A percentile compares a stretch with the other conserved stretches of the same genome.
Evolutionary conservation across 805 yeast species (phyloP).

Genomic region (Kuraishia borneana): DNA sequence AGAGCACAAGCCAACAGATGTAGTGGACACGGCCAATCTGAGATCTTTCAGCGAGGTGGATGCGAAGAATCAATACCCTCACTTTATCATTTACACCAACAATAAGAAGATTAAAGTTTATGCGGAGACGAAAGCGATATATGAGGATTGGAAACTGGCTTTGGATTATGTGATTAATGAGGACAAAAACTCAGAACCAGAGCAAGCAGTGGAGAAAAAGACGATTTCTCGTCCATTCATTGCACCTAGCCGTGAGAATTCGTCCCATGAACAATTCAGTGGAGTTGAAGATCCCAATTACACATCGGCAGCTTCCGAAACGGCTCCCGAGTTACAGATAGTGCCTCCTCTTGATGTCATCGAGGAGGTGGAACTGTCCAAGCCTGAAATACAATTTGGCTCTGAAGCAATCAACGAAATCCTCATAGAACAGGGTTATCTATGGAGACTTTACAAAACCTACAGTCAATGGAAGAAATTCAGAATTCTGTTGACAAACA

Average conservation of each 20-base stretch:
- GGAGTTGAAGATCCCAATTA: conserved; percentile 6
- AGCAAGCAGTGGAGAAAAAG: neutral
- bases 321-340: conserved; percentile 1
- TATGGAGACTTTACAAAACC: conserved; percentile 26
- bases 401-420: conserved; percentile 17
- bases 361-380: neutral
- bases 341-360: conserved; percentile 4
- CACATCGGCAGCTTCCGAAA: conserved; percentile 5
- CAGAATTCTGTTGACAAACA: conserved; percentile 31
- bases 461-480: conserved; percentile 37
- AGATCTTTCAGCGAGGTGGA: conserved; percentile 10
- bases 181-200: neutral
- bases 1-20: conserved; percentile 25
- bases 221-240: neutral
- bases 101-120: conserved; percentile 7
- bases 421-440: conserved; percentile 27
- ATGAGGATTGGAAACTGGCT: conserved; percentile 4
- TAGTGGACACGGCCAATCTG: conserved; percentile 15
- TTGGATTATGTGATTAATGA: conserved; percentile 4
- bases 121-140: conserved; percentile 7
- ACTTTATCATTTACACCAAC: conserved; percentile 5
- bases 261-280: conserved; percentile 7
- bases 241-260: conserved; percentile 1
- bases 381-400: neutral
- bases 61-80: neutral